Evolutionary conservation across 768 basidiomycete genomes (phyloP).

Genomic region (Imleria badia): DNA sequence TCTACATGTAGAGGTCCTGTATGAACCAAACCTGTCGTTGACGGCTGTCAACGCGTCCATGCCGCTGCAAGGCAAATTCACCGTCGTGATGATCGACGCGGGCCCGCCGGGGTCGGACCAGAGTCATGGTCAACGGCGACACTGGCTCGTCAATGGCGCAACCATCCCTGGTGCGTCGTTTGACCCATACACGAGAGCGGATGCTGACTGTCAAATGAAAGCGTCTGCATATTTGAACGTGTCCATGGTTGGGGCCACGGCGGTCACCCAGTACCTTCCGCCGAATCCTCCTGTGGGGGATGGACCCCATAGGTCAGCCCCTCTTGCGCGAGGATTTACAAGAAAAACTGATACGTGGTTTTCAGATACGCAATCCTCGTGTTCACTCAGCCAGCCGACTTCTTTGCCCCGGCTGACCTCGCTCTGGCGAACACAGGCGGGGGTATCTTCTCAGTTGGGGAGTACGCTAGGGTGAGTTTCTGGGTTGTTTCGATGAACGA

Average conservation of each 20-base stretch:
- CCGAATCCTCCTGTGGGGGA: conserved; percentile 68
- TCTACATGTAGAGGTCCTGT: conserved; percentile 48
- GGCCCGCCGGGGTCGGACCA: conserved; percentile 62
- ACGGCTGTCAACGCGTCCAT: conserved; percentile 49
- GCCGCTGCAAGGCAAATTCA: conserved; percentile 51
- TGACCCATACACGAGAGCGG: not conserved
- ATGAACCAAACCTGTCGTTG: conserved; percentile 54
- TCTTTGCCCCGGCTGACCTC: conserved; percentile 60
- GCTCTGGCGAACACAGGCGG: conserved; percentile 50
- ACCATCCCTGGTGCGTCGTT: conserved; percentile 42
- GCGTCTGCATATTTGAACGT: conserved; percentile 35
- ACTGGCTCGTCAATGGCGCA: conserved; percentile 78
- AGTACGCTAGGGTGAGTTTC: conserved; percentile 52
- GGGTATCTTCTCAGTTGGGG: conserved; percentile 52
- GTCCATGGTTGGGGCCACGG: conserved; percentile 42
- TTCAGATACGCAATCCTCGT: conserved; percentile 67
- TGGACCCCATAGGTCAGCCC: conserved; percentile 71
- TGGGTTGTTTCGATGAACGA: not conserved
- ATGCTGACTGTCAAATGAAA: not conserved
- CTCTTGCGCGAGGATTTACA: not conserved
- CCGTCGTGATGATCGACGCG: conserved; percentile 76
- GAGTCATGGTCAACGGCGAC: conserved; percentile 61
- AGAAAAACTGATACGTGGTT: not conserved
- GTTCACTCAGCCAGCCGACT: conserved; percentile 60
- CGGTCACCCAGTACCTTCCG: conserved; percentile 67